Evolutionary conservation across 1,284 basidiomycete genomes (phyloP).

Genomic region (Sparassis latifolia): DNA sequence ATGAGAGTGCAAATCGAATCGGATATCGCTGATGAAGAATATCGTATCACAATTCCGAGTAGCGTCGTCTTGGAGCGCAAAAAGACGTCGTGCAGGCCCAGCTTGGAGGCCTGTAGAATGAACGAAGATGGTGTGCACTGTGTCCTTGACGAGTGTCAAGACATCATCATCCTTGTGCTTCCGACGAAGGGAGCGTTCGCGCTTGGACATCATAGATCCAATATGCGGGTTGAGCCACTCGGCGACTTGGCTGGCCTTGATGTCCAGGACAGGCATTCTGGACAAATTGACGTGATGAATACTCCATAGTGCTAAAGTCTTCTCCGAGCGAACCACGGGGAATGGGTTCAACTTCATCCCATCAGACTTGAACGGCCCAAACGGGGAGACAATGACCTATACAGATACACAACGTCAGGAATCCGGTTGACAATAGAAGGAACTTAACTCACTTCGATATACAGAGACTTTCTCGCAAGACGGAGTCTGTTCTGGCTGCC

Average conservation of each 20-base stretch:
- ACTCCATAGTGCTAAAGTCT: slow-evolving; percentile 27
- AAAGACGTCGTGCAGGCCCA: slow-evolving; percentile 13
- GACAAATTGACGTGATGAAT: slow-evolving; percentile 37
- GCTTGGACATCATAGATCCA: slow-evolving; percentile 24
- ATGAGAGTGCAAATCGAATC: slow-evolving; percentile 37
- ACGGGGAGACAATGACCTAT: slow-evolving; percentile 23
- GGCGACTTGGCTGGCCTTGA: slow-evolving; percentile 6
- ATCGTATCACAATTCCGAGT: slow-evolving; percentile 25
- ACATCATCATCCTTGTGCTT: slow-evolving; percentile 14
- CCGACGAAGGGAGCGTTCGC: slow-evolving; percentile 17
- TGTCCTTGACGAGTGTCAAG: slow-evolving; percentile 27
- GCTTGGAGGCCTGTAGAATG: slow-evolving; percentile 16
- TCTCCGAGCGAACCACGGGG: slow-evolving; percentile 18
- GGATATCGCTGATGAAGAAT: slow-evolving; percentile 35
- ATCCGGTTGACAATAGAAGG: slow-evolving; percentile 15
- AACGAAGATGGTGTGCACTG: slow-evolving; percentile 26
- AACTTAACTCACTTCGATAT: slow-evolving; percentile 38
- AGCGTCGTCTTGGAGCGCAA: slow-evolving; percentile 25
- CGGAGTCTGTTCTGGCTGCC: slow-evolving; percentile 30
- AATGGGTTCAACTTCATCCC: slow-evolving; percentile 26
- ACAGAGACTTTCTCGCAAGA: slow-evolving; percentile 45
- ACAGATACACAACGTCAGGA: slow-evolving; percentile 1
- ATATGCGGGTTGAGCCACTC: slow-evolving; percentile 28
- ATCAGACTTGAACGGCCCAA: slow-evolving; percentile 21
- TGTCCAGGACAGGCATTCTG: slow-evolving; percentile 27